Conservation (phyloP, 2,329 filamentous ascomycete genomes). For the Penicillium sp. region DNA sequence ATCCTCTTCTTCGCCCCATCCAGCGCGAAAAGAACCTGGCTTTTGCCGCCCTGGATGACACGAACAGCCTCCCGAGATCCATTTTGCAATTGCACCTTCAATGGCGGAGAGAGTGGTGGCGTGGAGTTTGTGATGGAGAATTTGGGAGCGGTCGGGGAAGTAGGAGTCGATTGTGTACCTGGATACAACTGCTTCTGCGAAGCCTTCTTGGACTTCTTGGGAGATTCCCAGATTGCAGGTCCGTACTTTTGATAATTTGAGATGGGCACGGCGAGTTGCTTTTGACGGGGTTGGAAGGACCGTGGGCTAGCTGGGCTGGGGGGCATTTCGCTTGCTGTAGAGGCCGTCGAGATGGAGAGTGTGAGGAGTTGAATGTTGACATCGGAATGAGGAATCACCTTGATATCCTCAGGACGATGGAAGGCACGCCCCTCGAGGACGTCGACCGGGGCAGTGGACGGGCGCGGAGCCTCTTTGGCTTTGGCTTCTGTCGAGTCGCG, state of each 20-base stretch:
- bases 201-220: conserved; percentile 34
- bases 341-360: conserved; percentile 23
- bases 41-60: conserved; percentile 36
- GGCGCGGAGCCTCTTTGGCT: conserved; percentile 22
- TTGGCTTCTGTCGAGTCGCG: conserved; percentile 33
- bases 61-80: conserved; percentile 36
- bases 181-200: conserved; percentile 32
- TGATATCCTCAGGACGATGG: not conserved
- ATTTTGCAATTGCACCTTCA: conserved; percentile 32
- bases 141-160: conserved; percentile 13
- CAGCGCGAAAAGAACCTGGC: conserved; percentile 37
- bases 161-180: conserved; percentile 8
- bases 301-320: conserved; percentile 15
- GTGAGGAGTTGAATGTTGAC: conserved; percentile 17
- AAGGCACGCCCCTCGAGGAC: conserved; percentile 8
- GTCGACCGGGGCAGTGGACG: conserved; percentile 23
- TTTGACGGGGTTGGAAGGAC: conserved; percentile 22
- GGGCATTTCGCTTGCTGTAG: conserved; percentile 13
- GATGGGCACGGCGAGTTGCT: conserved; percentile 43
- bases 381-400: conserved; percentile 15
- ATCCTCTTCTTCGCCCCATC: conserved; percentile 45
- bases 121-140: conserved; percentile 22
- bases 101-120: conserved; percentile 27
- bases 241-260: conserved; percentile 48
- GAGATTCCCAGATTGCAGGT: conserved; percentile 42